These are phyloP conservation scores for Prillingera fragicola DNA, from an alignment of 1,284 basidiomycete genomes.

Conservation along the genomic window DNA sequence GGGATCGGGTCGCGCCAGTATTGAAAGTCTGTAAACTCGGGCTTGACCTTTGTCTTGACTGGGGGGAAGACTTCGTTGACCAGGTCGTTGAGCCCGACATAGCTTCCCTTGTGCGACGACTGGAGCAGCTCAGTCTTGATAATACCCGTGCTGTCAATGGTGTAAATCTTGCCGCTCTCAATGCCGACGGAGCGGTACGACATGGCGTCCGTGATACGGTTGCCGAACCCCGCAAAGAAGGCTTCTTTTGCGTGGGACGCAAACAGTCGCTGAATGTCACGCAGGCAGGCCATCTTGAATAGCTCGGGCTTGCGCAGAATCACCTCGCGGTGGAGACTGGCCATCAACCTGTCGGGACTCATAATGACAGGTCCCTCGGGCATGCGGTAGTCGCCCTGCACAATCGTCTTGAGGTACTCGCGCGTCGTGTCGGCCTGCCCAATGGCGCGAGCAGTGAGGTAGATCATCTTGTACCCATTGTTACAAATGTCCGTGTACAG, in stretches of 20 bases:
- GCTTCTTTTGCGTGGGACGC: constrained; percentile 60
- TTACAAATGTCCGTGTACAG: constrained; percentile 92
- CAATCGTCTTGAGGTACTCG: constrained; percentile 90
- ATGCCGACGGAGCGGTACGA: constrained; percentile 95
- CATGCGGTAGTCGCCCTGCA: constrained; percentile 90
- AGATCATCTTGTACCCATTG: constrained; percentile 98
- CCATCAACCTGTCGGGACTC: constrained; percentile 95
- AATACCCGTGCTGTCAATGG: constrained; percentile 90
- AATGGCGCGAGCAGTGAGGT: constrained; percentile 94
- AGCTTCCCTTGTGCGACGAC: constrained; percentile 81
- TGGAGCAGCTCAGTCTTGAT: constrained; percentile 97
- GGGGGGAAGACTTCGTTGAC: constrained; percentile 99
- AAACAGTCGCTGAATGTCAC: constrained; percentile 92
- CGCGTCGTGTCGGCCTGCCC: constrained; percentile 97
- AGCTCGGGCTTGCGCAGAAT: constrained; percentile 98
- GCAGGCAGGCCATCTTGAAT: constrained; percentile 99
- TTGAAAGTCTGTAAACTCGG: constrained; percentile 95
- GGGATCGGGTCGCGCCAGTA: constrained; percentile 82
- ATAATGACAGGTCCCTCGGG: constrained; percentile 99
- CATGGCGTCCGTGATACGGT: constrained; percentile 95
- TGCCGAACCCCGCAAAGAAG: constrained; percentile 98
- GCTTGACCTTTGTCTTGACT: constrained; percentile 76
- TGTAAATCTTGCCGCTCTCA: constrained; percentile 92
- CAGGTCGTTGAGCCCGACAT: constrained; percentile 73
- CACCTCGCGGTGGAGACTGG: constrained; percentile 92